These are phyloP conservation scores for Pseudogymnoascus sp. DNA, from an alignment of 2,329 filamentous ascomycete genomes.

Conservation along the genomic window DNA sequence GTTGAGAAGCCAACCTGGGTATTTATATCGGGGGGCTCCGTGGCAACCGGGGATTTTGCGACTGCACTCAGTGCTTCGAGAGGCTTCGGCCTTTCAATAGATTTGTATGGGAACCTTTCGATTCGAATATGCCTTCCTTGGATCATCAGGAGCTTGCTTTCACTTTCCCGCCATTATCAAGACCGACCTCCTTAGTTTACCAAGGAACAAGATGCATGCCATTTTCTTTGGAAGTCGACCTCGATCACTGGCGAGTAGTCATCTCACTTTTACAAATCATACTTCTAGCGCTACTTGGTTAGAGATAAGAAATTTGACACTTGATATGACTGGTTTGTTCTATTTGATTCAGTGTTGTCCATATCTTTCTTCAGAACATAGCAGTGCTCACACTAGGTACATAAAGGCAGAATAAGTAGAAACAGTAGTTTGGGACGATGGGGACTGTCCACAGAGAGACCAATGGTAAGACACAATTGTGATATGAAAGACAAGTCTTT, in stretches of 20 bases:
- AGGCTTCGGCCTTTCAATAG: neutral
- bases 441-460: neutral
- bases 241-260: neutral
- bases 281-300: neutral
- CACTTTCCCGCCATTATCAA: neutral
- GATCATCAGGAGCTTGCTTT: neutral
- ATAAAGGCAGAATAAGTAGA: neutral
- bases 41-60: neutral
- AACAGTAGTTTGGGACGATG: neutral
- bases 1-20: neutral
- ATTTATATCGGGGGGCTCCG: neutral
- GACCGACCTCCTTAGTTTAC: neutral
- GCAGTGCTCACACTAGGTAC: neutral
- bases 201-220: no score
- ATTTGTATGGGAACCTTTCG: neutral
- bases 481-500: neutral
- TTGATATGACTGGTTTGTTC: neutral
- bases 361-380: neutral
- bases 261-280: neutral
- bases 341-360: neutral
- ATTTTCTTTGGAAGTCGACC: neutral
- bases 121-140: neutral
- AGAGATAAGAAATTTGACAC: neutral
- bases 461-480: neutral
- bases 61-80: neutral